Evolutionary conservation across 441 rosid genomes (phyloP).

Genomic region (Pelargonium fulgidum): DNA sequence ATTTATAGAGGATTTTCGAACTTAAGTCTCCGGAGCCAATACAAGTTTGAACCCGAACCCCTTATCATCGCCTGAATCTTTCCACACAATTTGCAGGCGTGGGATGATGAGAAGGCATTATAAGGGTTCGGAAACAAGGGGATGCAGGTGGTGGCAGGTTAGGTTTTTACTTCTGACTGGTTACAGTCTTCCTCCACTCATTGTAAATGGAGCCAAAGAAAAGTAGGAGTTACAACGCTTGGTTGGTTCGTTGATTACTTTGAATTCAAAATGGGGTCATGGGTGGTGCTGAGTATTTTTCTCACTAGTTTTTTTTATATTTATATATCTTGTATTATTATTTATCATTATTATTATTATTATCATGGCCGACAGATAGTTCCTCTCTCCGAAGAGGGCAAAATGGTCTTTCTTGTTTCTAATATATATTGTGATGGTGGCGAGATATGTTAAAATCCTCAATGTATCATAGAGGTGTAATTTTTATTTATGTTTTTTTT

Average conservation of each 20-base stretch:
- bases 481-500: slow-evolving; percentile 20
- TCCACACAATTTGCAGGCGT: slow-evolving; percentile 22
- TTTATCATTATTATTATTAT: no score
- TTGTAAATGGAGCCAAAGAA: slow-evolving; percentile 43
- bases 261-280: slow-evolving; percentile 24
- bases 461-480: slow-evolving; percentile 48
- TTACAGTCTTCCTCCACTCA: slow-evolving; percentile 17
- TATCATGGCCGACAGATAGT: no score
- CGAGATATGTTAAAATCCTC: slow-evolving; percentile 19
- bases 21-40: slow-evolving; percentile 18
- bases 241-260: no score
- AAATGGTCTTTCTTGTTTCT: slow-evolving; percentile 24
- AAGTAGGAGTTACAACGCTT: slow-evolving; percentile 29
- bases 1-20: slow-evolving; percentile 26
- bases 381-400: slow-evolving; percentile 13
- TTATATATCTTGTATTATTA: slow-evolving; percentile 24
- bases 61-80: slow-evolving; percentile 20
- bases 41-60: slow-evolving; percentile 27
- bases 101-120: slow-evolving; percentile 24
- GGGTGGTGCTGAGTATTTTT: slow-evolving; percentile 38
- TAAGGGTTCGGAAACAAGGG: slow-evolving; percentile 30
- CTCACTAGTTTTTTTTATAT: slow-evolving; percentile 27
- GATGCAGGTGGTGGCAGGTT: slow-evolving; percentile 27
- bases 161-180: slow-evolving; percentile 19
- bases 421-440: slow-evolving; percentile 34